Base-by-base conservation (phyloP, 495 filamentous ascomycete genomes). In the Aspergillus leporis region DNA sequence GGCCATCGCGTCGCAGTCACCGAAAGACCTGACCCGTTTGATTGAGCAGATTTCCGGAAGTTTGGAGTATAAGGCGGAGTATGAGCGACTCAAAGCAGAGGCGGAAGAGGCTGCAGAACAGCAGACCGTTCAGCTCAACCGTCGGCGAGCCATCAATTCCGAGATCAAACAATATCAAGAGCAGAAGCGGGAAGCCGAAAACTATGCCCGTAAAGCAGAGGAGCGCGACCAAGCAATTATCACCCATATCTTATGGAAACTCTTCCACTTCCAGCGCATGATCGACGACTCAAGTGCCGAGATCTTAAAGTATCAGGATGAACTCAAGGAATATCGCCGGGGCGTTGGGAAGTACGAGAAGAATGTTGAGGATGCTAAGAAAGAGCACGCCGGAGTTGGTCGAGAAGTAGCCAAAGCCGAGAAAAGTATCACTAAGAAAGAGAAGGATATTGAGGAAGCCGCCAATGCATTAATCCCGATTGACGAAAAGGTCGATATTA, bases 21-120 rank as follows among this genome's bases (percentile, higher is more conserved):
- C 94, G 0, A 90, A 87, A 62, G 94, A 98, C 62, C 83, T 98
- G n/a, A 99, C 94, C 0, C 87, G 90, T 22, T 74, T 98, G 52
- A 95, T 99, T 47, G 94, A 99, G 76, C 94, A 97, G 74, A 98
- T 99, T 51, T 97, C 92, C 1, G 94, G 94, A 48, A 96, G 91
- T 74, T 73, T 97, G 53, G 94, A 99, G 62, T 91, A 93, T 78
- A 98, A 97, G 74, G 87, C 85, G 14, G 94, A 97, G 58, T 99
- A 98, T 70, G 94, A 99, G 65, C 84, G 82, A 30, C 79, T 97
- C 21, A 91, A 96, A 74, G 83, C 81, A 5, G 91, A 94, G 68
- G 85, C 88, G 7, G 91, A 96, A 62, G 87, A 91, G 62, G 91
- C 93, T 12, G 83, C 87, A 4, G 94, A 99, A 60, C 90, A 94